These are phyloP conservation scores for Penicillium rolfsii DNA, from an alignment of 2,329 filamentous ascomycete species.

Conservation along the genomic window DNA sequence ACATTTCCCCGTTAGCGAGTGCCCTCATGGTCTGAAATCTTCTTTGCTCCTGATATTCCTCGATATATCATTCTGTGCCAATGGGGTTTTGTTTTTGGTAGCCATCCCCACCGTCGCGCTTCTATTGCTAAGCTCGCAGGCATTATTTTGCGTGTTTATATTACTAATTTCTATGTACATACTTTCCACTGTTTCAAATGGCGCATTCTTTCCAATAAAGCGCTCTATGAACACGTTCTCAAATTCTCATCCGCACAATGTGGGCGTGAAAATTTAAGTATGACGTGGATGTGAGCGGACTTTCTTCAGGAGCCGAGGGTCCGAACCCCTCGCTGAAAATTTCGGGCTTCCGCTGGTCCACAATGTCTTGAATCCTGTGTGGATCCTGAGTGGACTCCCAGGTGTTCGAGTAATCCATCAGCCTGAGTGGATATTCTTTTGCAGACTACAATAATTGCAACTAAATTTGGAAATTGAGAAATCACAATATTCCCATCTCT, in stretches of 20 bases:
- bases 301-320: background rate
- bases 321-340: conserved; percentile 7
- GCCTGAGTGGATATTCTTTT: background rate
- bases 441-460: background rate
- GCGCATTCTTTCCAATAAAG: background rate
- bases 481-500: background rate
- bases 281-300: background rate
- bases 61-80: background rate
- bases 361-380: conserved; percentile 6
- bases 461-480: background rate
- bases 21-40: conserved; percentile 3
- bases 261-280: background rate
- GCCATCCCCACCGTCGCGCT: conserved; percentile 8
- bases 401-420: background rate
- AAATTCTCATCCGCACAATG: background rate
- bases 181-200: background rate
- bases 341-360: conserved; percentile 4
- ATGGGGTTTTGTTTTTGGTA: conserved; percentile 3
- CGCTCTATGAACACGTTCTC: background rate
- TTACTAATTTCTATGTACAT: conserved; percentile 4
- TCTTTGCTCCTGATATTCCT: conserved; percentile 14
- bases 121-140: background rate
- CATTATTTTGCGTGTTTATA: conserved; percentile 4
- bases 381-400: background rate
- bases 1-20: background rate